Evolutionary conservation across 345 rosid genomes (phyloP), one percentile per base, ranked within the genome.

Genomic region (Cardiospermum halicacabum): DNA sequence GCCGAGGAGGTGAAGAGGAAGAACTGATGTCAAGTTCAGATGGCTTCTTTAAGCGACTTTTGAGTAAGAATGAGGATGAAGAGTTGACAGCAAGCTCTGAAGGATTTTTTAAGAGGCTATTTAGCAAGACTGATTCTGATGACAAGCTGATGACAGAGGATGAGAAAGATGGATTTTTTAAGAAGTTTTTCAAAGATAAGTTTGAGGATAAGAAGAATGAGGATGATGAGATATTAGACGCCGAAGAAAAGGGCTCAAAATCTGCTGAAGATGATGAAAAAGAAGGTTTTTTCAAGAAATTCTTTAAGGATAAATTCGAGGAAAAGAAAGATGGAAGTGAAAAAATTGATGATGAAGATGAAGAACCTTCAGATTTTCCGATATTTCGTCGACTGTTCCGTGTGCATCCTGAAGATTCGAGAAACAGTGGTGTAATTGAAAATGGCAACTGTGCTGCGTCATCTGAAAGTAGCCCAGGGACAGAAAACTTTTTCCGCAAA

Each of bases 401-500:
- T 47, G 97, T 89, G 81, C 97, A 89, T 67, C 99, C 96, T 19
- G 97, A 91, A 83, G 96, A 95, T 65, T 74, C 75, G 45, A 91
- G 79, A 76, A 79, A 63, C 63, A 60, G 77, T 64, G 58, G 73
- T 40, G 75, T 72, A 31, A 84, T 71, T 81, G 97, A 85, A 77
- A 77, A 63, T 76, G 81, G 78, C 72, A 75, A 74, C 68, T 72
- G 67, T 64, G 79, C 84, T 58, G 64, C 74, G 64, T 69, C 88
- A 77, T 77, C 39, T 72, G 99, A 91, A 76, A 88, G 93, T 74
- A 95, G 97, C 75, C 97, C 94, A 3, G 96, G 99, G 61, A 89
- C 96, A 9, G 97, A 95, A 74, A 91, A 75, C 63, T 95, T 95
- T 80, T 95, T 95, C 75, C 96, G 96, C 66, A 95, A 95, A 78